phyloP scores from a whole-genome alignment of 495 filamentous ascomycete species.

The Chlorociboria aeruginascens region DNA sequence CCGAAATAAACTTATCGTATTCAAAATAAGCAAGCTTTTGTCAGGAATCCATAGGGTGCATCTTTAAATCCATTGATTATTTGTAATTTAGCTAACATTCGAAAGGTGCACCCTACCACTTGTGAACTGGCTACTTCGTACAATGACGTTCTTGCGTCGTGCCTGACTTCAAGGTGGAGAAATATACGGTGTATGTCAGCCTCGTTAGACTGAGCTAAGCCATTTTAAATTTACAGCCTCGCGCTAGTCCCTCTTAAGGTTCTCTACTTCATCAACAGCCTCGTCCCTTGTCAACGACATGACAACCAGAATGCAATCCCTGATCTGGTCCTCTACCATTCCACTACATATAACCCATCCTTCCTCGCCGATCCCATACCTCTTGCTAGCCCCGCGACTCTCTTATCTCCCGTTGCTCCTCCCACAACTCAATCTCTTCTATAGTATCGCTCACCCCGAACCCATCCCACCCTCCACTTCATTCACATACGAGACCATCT shows the following conservation, averaged over 20 bases:
- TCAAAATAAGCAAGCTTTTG: too few species aligned
- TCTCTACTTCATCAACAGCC: background rate
- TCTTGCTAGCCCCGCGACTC: slow-evolving; percentile 51
- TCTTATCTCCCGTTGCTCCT: slow-evolving; percentile 68
- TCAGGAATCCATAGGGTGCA: too few species aligned
- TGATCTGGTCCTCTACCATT: slow-evolving; percentile 35
- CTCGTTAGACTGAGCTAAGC: background rate
- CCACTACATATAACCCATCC: slow-evolving; percentile 41
- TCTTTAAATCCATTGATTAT: too few species aligned
- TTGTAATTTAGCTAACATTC: too few species aligned
- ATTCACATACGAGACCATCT: slow-evolving; percentile 70
- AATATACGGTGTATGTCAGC: background rate
- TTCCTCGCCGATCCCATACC: slow-evolving; percentile 27
- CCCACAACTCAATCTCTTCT: slow-evolving; percentile 69
- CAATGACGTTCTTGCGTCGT: too few species aligned
- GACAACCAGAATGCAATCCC: slow-evolving; percentile 13
- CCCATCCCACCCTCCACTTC: slow-evolving; percentile 45
- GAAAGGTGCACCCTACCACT: too few species aligned
- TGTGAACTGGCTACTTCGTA: too few species aligned
- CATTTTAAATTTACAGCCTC: background rate
- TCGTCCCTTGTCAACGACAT: background rate
- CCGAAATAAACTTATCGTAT: too few species aligned
- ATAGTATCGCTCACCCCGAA: slow-evolving; percentile 22
- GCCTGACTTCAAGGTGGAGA: too few species aligned
- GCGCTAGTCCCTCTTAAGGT: too few species aligned